A percentile compares a stretch with the other conserved stretches of the same genome.
These are phyloP conservation scores for Amanita pseudoporphyria DNA, from an alignment of 768 basidiomycete genomes.

Conservation along the genomic window DNA sequence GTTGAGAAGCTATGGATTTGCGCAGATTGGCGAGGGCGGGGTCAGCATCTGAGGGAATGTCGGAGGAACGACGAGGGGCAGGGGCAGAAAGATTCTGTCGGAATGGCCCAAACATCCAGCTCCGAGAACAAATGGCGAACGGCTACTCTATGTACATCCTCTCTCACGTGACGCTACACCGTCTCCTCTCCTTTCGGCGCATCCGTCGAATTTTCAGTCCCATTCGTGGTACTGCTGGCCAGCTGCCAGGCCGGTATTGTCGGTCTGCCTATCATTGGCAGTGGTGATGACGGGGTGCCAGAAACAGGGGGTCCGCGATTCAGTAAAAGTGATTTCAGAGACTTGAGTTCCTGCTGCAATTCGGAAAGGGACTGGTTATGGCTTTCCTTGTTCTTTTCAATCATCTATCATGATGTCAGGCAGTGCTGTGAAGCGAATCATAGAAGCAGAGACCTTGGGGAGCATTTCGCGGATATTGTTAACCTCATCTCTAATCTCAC, in stretches of 20 bases:
- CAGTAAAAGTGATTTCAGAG: conserved; percentile 81
- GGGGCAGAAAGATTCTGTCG: conserved; percentile 52
- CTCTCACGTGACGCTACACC: not conserved
- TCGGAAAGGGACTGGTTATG: conserved; percentile 79
- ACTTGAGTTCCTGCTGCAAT: conserved; percentile 90
- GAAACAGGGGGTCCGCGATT: conserved; percentile 51
- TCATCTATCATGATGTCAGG: conserved; percentile 51
- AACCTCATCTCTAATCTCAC: conserved; percentile 86
- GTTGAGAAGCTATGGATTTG: conserved; percentile 51
- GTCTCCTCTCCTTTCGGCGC: conserved; percentile 3
- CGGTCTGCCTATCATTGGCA: conserved; percentile 47
- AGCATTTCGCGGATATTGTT: conserved; percentile 86
- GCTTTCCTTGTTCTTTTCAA: conserved; percentile 83
- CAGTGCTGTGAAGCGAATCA: conserved; percentile 1
- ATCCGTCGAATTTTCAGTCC: conserved; percentile 12
- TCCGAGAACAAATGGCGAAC: not conserved
- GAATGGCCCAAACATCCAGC: conserved; percentile 67
- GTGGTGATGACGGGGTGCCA: conserved; percentile 40
- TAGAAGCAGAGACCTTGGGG: conserved; percentile 63
- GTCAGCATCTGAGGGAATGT: conserved; percentile 8
- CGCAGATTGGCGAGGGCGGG: conserved; percentile 33
- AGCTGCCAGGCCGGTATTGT: conserved; percentile 92
- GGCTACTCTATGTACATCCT: not conserved
- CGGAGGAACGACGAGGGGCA: conserved; percentile 27
- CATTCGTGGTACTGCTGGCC: conserved; percentile 27